These are phyloP conservation scores for Aureobasidium subglaciale DNA, from an alignment of 2,329 filamentous ascomycete genomes.

Conservation along the genomic window DNA sequence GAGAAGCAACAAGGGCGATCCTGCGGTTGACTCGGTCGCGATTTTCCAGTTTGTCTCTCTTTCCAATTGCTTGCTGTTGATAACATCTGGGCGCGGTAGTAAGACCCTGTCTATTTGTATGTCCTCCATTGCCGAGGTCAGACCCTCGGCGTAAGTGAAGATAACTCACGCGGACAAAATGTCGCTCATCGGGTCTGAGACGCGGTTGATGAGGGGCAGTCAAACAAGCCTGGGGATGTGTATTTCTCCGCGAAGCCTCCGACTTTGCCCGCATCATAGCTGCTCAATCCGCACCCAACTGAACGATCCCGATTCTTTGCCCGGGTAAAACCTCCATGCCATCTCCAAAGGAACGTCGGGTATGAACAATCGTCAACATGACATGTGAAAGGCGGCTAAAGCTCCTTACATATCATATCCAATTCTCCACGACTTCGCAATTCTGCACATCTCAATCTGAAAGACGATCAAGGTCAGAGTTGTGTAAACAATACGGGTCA, in stretches of 20 bases:
- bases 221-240: neutral
- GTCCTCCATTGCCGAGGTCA: slow-evolving; percentile 4
- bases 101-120: neutral
- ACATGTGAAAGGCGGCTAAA: neutral
- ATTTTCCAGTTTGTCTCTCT: neutral
- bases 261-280: slow-evolving; percentile 4
- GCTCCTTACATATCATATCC: neutral
- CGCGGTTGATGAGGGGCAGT: neutral
- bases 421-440: neutral
- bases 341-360: neutral
- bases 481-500: slow-evolving; percentile 2
- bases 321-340: neutral
- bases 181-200: neutral
- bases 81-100: neutral
- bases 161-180: slow-evolving; percentile 12
- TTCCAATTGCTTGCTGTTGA: neutral
- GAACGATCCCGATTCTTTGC: neutral
- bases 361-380: neutral
- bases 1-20: slow-evolving; percentile 11
- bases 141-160: neutral
- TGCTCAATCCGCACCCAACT: neutral
- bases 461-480: neutral
- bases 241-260: slow-evolving; percentile 5
- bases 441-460: neutral
- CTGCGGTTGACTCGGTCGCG: neutral